Conservation (phyloP, 805 yeast species). For the Saccharomycopsis amapae region DNA sequence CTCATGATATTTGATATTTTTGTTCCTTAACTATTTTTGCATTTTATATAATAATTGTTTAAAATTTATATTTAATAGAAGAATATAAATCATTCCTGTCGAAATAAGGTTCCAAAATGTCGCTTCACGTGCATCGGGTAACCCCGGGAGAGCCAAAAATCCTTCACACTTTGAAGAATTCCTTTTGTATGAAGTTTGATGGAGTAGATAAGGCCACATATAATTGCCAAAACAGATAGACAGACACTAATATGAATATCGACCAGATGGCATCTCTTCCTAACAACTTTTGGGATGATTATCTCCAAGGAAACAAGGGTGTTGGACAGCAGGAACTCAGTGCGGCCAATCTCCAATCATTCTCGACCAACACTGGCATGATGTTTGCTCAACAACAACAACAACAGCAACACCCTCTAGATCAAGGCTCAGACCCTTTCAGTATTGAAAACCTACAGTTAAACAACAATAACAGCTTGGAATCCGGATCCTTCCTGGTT, state of each 20-base stretch:
- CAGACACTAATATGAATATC: not conserved
- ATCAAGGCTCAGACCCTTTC: not conserved
- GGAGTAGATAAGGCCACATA: no score
- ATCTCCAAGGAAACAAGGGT: constrained; percentile 1
- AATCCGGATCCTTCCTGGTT: not conserved
- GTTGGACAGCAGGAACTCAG: constrained; percentile 9
- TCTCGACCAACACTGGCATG: not conserved
- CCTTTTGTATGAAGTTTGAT: no score
- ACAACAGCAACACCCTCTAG: not conserved
- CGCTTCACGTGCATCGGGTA: no score
- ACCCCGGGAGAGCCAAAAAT: no score
- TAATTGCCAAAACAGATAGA: no score
- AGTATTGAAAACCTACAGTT: not conserved
- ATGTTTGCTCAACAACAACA: not conserved
- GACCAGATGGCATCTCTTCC: not conserved
- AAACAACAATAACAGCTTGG: not conserved
- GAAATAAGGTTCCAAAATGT: no score
- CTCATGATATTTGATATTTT: no score
- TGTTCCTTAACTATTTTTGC: no score
- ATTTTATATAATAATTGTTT: no score
- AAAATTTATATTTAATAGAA: no score
- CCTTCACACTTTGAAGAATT: no score
- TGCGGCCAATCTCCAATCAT: constrained; percentile 16
- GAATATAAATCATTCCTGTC: no score
- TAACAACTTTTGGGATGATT: constrained; percentile 14